These are phyloP conservation scores for Alternaria hordeiaustralica DNA, from an alignment of 2,329 filamentous ascomycete species.

Conservation along the genomic window DNA sequence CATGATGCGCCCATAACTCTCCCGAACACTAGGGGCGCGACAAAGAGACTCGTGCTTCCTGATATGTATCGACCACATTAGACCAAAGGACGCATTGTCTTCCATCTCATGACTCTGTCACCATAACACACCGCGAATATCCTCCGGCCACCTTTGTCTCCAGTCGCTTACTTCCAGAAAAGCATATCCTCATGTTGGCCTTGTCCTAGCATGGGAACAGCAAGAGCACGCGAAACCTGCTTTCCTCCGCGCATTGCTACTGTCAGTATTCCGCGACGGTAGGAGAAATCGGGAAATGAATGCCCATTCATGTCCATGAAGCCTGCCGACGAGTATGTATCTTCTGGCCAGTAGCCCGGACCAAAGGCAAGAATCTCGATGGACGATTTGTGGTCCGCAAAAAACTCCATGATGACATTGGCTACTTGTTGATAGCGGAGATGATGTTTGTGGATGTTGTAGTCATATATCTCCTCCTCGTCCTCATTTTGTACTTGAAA, in stretches of 20 bases:
- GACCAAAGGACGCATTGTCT: background rate
- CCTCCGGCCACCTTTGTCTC: background rate
- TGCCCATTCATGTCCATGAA: background rate
- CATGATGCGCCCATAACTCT: background rate
- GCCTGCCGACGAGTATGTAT: background rate
- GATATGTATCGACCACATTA: fast-evolving
- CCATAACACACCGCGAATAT: background rate
- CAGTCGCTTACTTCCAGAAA: background rate
- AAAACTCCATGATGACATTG: background rate
- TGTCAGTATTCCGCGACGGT: background rate
- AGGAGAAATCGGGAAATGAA: background rate
- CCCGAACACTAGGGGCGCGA: background rate
- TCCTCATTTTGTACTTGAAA: background rate
- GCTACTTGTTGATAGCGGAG: background rate
- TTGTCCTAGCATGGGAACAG: background rate
- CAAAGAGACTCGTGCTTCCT: background rate
- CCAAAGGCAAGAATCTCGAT: background rate
- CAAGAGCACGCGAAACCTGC: background rate
- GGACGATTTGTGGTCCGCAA: background rate
- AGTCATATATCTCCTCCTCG: background rate
- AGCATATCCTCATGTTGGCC: background rate
- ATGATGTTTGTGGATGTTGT: background rate
- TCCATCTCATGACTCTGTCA: background rate
- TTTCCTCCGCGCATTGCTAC: background rate
- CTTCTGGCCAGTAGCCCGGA: background rate